phyloP scores from a whole-genome alignment of 2,329 filamentous ascomycete genomes.

The Keithomyces neogunnii region DNA sequence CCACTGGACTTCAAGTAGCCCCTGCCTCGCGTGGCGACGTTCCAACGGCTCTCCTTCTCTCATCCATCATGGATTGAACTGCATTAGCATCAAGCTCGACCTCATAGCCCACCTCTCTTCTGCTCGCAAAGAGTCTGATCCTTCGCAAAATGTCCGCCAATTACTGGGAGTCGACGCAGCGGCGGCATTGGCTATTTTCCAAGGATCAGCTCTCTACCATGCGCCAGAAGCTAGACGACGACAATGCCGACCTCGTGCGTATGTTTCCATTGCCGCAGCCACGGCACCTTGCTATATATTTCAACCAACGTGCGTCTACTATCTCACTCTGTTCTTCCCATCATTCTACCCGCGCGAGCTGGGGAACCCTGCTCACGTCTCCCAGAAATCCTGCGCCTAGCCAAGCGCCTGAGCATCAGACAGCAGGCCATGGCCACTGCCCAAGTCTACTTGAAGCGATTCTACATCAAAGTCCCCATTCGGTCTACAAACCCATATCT shows the following conservation, averaged over 20 bases:
- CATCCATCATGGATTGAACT: not conserved
- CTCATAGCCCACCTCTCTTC: not conserved
- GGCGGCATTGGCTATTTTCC: slow-evolving; percentile 82
- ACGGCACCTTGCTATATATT: slow-evolving; percentile 81
- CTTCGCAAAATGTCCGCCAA: slow-evolving; percentile 69
- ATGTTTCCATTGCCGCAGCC: slow-evolving; percentile 76
- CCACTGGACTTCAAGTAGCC: too few species aligned
- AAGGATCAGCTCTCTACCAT: slow-evolving; percentile 69
- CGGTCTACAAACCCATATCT: slow-evolving; percentile 90
- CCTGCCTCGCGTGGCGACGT: not conserved
- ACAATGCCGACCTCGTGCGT: slow-evolving; percentile 64
- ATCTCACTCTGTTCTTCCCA: not conserved
- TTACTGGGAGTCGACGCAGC: slow-evolving; percentile 94
- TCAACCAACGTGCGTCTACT: slow-evolving; percentile 66
- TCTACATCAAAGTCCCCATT: slow-evolving; percentile 86
- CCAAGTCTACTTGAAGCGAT: slow-evolving; percentile 88
- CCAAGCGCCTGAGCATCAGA: slow-evolving; percentile 72
- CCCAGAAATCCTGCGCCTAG: slow-evolving; percentile 71
- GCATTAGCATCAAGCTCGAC: not conserved
- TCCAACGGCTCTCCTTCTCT: not conserved
- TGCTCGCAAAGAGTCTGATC: not conserved
- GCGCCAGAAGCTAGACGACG: slow-evolving; percentile 68
- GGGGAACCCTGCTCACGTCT: not conserved
- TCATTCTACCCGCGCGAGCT: not conserved
- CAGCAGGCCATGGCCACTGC: slow-evolving; percentile 93